Evolutionary conservation across 768 basidiomycete genomes (phyloP), one percentile per base, ranked within the genome.

Genomic region (Gautieria morchelliformis): DNA sequence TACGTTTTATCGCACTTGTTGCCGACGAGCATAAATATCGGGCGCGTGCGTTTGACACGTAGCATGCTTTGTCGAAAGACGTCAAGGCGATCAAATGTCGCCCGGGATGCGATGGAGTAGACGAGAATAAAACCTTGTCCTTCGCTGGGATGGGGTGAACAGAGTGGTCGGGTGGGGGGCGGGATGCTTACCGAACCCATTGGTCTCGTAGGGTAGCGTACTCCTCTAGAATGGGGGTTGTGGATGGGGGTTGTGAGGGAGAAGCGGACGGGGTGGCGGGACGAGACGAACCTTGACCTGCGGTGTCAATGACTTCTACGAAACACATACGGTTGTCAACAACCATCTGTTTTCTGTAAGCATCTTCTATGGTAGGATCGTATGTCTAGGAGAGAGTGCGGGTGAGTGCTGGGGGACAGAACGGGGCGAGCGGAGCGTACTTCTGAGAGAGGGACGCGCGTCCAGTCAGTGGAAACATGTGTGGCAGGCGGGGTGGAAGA

Each of bases 361-460:
- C 93, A 70, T 96, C 93, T 74, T 97, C 93, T 82, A 97, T 97
- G 64, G 93, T 97, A 58, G 93, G 93, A 75, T 97, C 93, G 71
- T 97, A 97, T 53, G 92, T 92, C 91, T 95, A 62, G 41, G 4
- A 27, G 53, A 55, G 60, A 4, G 20, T 40, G 14, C 58, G 10
- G 14, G 35, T 53, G n/a, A 47, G 37, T 52, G 46, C 17, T 32
- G 30, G 56, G 33, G n/a, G 52, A 44, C 12, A 45, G 24, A 41
- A 44, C 40, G 1, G 47, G 22, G 19, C 35, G 4, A 37, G 35
- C 4, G 35, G 10, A 42, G 52, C 75, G 51, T 58, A 85, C 86
- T 75, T 87, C 85, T 87, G 67, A 58, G 48, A 62, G 56, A 42
- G 33, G 52, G 19, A 60, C 27, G 14, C 42, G 17, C 37, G 57